Evolutionary conservation across 2,329 filamentous ascomycete genomes (phyloP).

Genomic region (Arthrocladium fulminans): DNA sequence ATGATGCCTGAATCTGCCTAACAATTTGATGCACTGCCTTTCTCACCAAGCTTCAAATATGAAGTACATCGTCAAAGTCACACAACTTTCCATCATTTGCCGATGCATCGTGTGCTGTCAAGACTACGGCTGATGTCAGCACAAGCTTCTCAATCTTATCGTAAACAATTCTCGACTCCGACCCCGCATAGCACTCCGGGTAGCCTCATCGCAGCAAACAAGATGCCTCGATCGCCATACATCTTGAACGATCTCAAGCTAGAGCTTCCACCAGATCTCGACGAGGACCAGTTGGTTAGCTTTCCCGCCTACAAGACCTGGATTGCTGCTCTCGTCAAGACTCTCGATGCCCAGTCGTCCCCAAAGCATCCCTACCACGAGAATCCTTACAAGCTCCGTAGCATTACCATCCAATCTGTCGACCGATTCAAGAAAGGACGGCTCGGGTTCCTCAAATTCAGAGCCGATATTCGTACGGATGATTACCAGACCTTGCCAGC

Average conservation of each 20-base stretch:
- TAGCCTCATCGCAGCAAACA: not conserved
- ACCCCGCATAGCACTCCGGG: not conserved
- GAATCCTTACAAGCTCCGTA: constrained; percentile 43
- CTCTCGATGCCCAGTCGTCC: constrained; percentile 39
- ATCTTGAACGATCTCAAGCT: constrained; percentile 20
- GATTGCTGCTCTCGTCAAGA: constrained; percentile 42
- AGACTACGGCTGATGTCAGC: too few relatives aligned
- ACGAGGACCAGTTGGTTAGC: constrained; percentile 35
- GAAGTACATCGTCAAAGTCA: too few relatives aligned
- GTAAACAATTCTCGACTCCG: not conserved
- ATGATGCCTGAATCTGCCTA: too few relatives aligned
- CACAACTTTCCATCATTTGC: too few relatives aligned
- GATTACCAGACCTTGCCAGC: constrained; percentile 45
- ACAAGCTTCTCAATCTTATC: too few relatives aligned
- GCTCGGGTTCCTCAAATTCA: constrained; percentile 50
- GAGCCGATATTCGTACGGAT: constrained; percentile 45
- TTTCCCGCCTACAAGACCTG: constrained; percentile 50
- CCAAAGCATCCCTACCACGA: constrained; percentile 43
- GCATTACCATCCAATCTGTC: constrained; percentile 46
- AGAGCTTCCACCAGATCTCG: constrained; percentile 35
- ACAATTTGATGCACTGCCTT: too few relatives aligned
- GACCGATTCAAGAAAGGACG: constrained; percentile 43
- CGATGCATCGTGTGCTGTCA: too few relatives aligned
- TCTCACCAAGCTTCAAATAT: too few relatives aligned
- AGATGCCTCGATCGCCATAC: not conserved